Conservation (phyloP, 768 basidiomycete genomes). For the Suillus tomentosus region DNA sequence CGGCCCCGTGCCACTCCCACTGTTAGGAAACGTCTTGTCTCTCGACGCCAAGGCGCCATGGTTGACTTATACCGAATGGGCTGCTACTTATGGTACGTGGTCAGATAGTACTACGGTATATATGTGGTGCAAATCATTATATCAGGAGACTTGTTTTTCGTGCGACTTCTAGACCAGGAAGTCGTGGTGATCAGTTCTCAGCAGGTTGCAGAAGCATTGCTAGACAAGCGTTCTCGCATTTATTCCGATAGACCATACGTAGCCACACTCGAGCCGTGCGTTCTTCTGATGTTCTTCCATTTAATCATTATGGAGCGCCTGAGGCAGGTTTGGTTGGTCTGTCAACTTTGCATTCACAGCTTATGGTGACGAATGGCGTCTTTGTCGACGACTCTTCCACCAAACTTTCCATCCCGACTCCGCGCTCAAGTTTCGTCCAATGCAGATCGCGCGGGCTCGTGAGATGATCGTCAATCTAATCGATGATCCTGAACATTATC, state of each 20-base stretch:
- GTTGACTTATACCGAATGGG: slow-evolving; percentile 39
- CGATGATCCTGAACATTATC: slow-evolving; percentile 31
- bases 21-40: slow-evolving; percentile 36
- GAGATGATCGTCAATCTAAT: slow-evolving; percentile 30
- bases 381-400: slow-evolving; percentile 37
- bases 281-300: neutral
- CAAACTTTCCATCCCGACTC: slow-evolving; percentile 39
- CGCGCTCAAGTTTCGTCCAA: slow-evolving; percentile 23
- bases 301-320: neutral
- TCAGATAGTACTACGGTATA: neutral
- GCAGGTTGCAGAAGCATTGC: neutral
- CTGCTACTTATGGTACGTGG: slow-evolving; percentile 25
- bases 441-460: slow-evolving; percentile 26
- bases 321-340: slow-evolving; percentile 8
- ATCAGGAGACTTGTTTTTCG: slow-evolving; percentile 8
- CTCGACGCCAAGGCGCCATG: slow-evolving; percentile 34
- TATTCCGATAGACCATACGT: slow-evolving; percentile 14
- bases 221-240: slow-evolving; percentile 14
- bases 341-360: slow-evolving; percentile 1
- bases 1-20: slow-evolving; percentile 47
- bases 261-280: slow-evolving; percentile 5
- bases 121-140: neutral
- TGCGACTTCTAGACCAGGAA: slow-evolving; percentile 8
- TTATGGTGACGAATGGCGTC: slow-evolving; percentile 20
- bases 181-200: slow-evolving; percentile 8